Evolutionary conservation across 768 basidiomycete species (phyloP).

Genomic region (Dioszegia aurantiaca): DNA sequence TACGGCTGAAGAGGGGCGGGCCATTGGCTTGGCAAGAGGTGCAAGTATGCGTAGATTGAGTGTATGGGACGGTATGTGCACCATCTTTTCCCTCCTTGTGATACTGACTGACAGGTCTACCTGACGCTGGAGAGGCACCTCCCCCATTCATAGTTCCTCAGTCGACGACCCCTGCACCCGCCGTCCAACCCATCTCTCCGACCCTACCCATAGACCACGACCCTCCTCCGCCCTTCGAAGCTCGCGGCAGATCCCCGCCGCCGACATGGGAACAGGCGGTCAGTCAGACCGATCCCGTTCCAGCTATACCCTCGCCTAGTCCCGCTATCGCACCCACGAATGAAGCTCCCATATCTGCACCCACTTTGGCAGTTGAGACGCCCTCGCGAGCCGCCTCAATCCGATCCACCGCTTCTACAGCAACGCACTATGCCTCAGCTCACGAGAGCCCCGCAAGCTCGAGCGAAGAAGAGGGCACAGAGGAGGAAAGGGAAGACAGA

Average conservation of each 20-base stretch:
- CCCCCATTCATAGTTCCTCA: conserved; percentile 42
- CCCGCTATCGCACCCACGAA: background rate
- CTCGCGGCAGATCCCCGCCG: conserved; percentile 12
- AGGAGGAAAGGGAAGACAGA: conserved; percentile 35
- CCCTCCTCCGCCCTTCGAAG: conserved; percentile 4
- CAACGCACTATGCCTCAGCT: conserved; percentile 20
- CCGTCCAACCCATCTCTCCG: conserved; percentile 24
- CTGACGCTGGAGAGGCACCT: conserved; percentile 40
- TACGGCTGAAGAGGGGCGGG: conserved; percentile 41
- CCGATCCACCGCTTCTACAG: conserved; percentile 8
- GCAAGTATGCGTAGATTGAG: conserved; percentile 47
- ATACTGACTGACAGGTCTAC: conserved; percentile 32
- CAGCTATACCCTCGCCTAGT: background rate
- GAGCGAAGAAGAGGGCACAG: conserved; percentile 9
- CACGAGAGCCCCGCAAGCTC: conserved; percentile 15
- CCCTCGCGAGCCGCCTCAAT: conserved; percentile 2
- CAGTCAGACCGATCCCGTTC: conserved; percentile 13
- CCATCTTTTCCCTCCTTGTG: background rate
- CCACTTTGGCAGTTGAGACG: background rate
- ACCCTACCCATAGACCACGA: conserved; percentile 16
- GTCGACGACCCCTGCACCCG: conserved; percentile 26
- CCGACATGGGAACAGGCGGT: conserved; percentile 39
- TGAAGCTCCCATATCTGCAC: background rate
- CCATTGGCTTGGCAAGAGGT: conserved; percentile 42
- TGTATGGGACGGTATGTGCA: conserved; percentile 49